A percentile compares a stretch with the other conserved stretches of the same genome.
Conservation (phyloP, 2,329 filamentous ascomycete genomes). For the Cladophialophora psammophila region DNA sequence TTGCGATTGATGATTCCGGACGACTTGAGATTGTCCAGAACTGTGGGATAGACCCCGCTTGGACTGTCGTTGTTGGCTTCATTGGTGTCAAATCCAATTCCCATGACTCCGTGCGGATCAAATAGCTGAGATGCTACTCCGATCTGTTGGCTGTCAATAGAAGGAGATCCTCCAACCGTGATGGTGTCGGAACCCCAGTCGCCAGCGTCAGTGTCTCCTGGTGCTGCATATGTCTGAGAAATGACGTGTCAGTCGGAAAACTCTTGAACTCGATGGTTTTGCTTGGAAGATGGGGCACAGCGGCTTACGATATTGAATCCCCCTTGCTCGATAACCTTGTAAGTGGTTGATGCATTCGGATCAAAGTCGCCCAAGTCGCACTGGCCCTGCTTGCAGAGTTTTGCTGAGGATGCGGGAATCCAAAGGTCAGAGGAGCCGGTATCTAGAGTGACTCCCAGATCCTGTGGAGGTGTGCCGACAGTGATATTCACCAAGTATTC, state of each 20-base stretch:
- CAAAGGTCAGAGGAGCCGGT: slow-evolving; percentile 37
- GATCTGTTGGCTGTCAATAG: slow-evolving; percentile 32
- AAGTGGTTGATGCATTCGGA: slow-evolving; percentile 27
- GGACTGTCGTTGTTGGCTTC: slow-evolving; percentile 25
- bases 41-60: slow-evolving; percentile 26
- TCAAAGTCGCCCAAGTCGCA: slow-evolving; percentile 34
- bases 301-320: slow-evolving; percentile 36
- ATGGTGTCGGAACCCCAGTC: slow-evolving; percentile 35
- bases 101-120: slow-evolving; percentile 37
- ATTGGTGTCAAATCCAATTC: slow-evolving; percentile 34
- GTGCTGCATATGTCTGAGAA: slow-evolving; percentile 31
- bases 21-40: slow-evolving; percentile 35
- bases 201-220: slow-evolving; percentile 35
- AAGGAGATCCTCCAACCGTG: slow-evolving; percentile 29
- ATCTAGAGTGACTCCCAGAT: slow-evolving; percentile 32
- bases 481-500: slow-evolving; percentile 38
- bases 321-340: slow-evolving; percentile 29
- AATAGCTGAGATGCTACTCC: slow-evolving; percentile 30
- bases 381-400: slow-evolving; percentile 28
- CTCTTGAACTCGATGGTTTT: background rate
- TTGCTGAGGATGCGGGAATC: slow-evolving; percentile 28
- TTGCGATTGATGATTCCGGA: slow-evolving; percentile 33
- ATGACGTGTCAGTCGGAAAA: background rate
- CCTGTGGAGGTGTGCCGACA: slow-evolving; percentile 38
- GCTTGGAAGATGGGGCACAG: background rate